Base-by-base conservation (phyloP, 2,329 filamentous ascomycete genomes). In the Penicillium sp. region DNA sequence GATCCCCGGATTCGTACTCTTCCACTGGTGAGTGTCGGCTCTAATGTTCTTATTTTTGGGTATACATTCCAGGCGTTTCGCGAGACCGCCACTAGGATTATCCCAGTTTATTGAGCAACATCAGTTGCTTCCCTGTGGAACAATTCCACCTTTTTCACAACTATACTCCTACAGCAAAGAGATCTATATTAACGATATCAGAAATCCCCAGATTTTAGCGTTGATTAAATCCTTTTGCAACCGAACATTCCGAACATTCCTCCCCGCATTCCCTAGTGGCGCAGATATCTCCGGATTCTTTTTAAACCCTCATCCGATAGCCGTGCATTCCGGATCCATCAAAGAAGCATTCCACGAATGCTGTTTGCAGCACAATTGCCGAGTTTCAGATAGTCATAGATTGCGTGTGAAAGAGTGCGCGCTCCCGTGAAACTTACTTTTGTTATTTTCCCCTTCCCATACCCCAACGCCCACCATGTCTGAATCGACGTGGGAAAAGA, bases 401-500 rank as follows among this genome's bases (percentile, higher is more conserved):
- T 53, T 45, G 23, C 43, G 23, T 37, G 14, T 7, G 14, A 22
- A n/a, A 47, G 8, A 45, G 42, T 25, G 45, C 23, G 46, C 31
- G 3, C 6, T 40, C 25, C 31, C 22, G 14, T n/a, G 15, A 25
- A 48, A 37, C 3, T 26, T 5, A 11, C 45, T 35, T 53, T 22
- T 33, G 43, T 37, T 31, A 9, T 35, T 20, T 26, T 46, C 29
- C 22, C n/a, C 23, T n/a, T 42, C 12, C 27, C n/a, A 33, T 40
- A 25, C 11, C 26, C 9, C 25, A 18, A 20, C 27, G 41, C 49
- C 29, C 67, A 59, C 57, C 52, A 76, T 75, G 73, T 54, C 71
- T 52, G 65, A 90, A 70, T 83, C 84, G 44, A 77, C 89, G 18
- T 78, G 77, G 73, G 72, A 78, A 59, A 82, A 81, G 62, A 80